These are phyloP conservation scores for Phaffia tasmanica DNA, from an alignment of 768 basidiomycete genomes.

Conservation along the genomic window DNA sequence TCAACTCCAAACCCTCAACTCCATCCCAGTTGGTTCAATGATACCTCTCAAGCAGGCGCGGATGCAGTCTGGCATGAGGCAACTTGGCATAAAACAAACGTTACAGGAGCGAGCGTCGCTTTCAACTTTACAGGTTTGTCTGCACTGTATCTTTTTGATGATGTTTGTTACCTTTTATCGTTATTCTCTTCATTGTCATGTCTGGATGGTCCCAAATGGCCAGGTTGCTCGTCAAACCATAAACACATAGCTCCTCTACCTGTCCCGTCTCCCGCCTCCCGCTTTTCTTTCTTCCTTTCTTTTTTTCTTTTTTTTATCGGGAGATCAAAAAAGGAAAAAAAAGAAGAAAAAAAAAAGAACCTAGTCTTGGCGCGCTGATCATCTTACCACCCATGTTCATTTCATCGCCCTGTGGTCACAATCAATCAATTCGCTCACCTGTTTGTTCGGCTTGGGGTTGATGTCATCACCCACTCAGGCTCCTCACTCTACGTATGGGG, in stretches of 20 bases:
- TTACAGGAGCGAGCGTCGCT: slow-evolving; percentile 28
- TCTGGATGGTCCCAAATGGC: not conserved
- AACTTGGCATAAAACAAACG: slow-evolving; percentile 35
- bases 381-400: too few species aligned
- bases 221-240: not conserved
- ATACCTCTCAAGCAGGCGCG: slow-evolving; percentile 26
- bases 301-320: too few species aligned
- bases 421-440: too few species aligned
- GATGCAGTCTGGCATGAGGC: slow-evolving; percentile 36
- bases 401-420: too few species aligned
- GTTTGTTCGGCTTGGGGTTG: too few species aligned
- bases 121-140: slow-evolving; percentile 37
- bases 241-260: too few species aligned
- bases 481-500: slow-evolving; percentile 33
- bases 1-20: slow-evolving; percentile 36
- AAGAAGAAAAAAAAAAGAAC: too few species aligned
- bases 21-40: slow-evolving; percentile 34
- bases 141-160: not conserved
- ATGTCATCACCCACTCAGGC: slow-evolving; percentile 23
- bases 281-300: too few species aligned
- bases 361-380: too few species aligned
- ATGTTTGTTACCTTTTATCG: too few species aligned
- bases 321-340: too few species aligned
- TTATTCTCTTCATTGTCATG: too few species aligned
- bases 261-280: not conserved